These are phyloP conservation scores for Tulasnella sp. DNA, from an alignment of 768 basidiomycete genomes.

Conservation along the genomic window DNA sequence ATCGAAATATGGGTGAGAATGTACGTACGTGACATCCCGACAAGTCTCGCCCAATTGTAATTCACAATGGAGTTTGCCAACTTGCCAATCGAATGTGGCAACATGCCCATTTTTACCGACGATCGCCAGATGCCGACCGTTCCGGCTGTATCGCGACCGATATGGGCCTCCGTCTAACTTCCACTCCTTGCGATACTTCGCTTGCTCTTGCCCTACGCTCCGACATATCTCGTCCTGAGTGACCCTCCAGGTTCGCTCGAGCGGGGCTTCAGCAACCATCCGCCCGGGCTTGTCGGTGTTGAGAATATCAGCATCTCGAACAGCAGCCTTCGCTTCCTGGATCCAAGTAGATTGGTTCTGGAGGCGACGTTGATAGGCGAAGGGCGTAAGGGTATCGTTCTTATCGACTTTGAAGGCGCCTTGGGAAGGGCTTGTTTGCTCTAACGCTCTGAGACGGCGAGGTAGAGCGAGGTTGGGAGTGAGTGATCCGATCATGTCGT, in stretches of 20 bases:
- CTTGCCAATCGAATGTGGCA: conserved; percentile 89
- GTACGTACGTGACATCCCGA: conserved; percentile 76
- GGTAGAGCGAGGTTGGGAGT: no score
- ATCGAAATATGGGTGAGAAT: not conserved
- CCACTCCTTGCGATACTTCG: conserved; percentile 64
- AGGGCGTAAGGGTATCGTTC: conserved; percentile 2
- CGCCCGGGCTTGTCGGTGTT: conserved; percentile 56
- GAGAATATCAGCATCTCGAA: conserved; percentile 66
- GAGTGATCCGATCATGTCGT: no score
- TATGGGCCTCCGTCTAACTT: conserved; percentile 81
- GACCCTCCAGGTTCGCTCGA: conserved; percentile 87
- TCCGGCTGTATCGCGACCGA: conserved; percentile 72
- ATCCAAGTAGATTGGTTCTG: conserved; percentile 4
- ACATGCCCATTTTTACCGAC: conserved; percentile 76
- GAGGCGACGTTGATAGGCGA: conserved; percentile 2
- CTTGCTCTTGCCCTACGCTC: conserved; percentile 62
- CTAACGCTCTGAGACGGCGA: no score
- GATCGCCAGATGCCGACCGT: conserved; percentile 88
- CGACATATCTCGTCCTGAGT: conserved; percentile 64
- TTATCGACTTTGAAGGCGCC: not conserved
- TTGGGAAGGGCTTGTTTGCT: no score
- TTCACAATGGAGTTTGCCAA: conserved; percentile 75
- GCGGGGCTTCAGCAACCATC: conserved; percentile 62
- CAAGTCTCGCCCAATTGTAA: conserved; percentile 84
- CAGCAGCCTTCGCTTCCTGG: conserved; percentile 36